phyloP scores from a whole-genome alignment of 257 asterid species.

The Marsdenia floribunda region DNA sequence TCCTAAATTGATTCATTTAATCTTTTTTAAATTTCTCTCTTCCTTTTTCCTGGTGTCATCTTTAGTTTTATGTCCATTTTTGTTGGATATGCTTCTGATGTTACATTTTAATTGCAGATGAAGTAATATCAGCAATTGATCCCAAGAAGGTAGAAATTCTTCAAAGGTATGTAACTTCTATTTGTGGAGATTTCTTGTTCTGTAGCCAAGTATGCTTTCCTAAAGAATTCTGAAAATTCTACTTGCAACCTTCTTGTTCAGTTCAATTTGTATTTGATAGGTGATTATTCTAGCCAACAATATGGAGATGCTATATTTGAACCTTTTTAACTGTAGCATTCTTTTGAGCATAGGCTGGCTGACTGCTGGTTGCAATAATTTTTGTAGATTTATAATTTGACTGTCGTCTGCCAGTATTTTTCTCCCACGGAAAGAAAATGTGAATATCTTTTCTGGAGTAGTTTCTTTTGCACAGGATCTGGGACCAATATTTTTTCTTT shows the following conservation, averaged over 20 bases:
- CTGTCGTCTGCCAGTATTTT: not conserved
- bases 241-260: not conserved
- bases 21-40: not conserved
- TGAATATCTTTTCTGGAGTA: not conserved
- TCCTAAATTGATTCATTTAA: not conserved
- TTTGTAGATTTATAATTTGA: not conserved
- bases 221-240: not conserved
- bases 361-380: not conserved
- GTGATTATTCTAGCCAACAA: not conserved
- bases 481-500: too few species aligned
- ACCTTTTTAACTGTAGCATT: not conserved
- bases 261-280: not conserved
- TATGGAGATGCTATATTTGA: not conserved
- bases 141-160: slow-evolving; percentile 88
- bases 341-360: not conserved
- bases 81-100: slow-evolving; percentile 17
- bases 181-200: slow-evolving; percentile 7
- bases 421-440: not conserved
- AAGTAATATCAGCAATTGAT: slow-evolving; percentile 82
- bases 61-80: not conserved
- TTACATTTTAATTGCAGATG: slow-evolving; percentile 46
- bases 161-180: slow-evolving; percentile 53
- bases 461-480: not conserved
- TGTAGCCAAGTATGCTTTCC: not conserved
- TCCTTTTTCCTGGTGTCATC: too few species aligned